These are phyloP conservation scores for Dendrocalamus sinicus DNA, from an alignment of 176 grass and related monocot genomes.

Conservation along the genomic window DNA sequence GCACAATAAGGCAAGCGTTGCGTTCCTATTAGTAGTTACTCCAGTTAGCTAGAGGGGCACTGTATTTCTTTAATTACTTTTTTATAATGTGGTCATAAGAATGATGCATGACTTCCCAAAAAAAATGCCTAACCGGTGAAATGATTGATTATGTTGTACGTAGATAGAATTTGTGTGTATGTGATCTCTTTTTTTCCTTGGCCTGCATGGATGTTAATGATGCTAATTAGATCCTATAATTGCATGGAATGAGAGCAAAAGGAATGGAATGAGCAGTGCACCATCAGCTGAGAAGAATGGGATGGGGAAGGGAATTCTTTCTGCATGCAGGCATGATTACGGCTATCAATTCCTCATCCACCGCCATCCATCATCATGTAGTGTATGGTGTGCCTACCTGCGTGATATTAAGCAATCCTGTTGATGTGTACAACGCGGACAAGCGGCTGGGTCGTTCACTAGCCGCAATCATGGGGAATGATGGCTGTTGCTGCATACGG, in stretches of 20 bases:
- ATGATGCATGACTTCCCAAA: background rate
- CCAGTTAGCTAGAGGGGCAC: background rate
- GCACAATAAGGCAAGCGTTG: background rate
- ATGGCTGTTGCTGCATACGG: conserved; percentile 35
- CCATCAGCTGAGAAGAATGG: background rate
- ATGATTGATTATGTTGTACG: conserved; percentile 1
- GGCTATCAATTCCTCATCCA: conserved; percentile 60
- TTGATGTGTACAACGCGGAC: conserved; percentile 52
- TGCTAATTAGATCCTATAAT: conserved; percentile 36
- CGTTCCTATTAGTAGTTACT: background rate
- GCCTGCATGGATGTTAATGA: conserved; percentile 55
- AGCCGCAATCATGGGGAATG: conserved; percentile 53
- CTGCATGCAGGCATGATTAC: conserved; percentile 54
- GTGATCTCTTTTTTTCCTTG: conserved; percentile 4
- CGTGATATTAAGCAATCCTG: conserved; percentile 54
- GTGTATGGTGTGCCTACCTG: conserved; percentile 45
- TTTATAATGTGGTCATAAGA: background rate
- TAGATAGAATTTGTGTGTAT: background rate
- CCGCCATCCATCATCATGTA: conserved; percentile 33
- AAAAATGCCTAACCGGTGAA: background rate
- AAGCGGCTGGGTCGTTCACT: conserved; percentile 17
- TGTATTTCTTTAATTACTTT: background rate
- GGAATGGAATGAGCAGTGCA: background rate
- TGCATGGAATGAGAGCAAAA: conserved; percentile 19
- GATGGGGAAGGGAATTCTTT: background rate